phyloP scores from a whole-genome alignment of 768 basidiomycete genomes.

The Termitomyces sp. region DNA sequence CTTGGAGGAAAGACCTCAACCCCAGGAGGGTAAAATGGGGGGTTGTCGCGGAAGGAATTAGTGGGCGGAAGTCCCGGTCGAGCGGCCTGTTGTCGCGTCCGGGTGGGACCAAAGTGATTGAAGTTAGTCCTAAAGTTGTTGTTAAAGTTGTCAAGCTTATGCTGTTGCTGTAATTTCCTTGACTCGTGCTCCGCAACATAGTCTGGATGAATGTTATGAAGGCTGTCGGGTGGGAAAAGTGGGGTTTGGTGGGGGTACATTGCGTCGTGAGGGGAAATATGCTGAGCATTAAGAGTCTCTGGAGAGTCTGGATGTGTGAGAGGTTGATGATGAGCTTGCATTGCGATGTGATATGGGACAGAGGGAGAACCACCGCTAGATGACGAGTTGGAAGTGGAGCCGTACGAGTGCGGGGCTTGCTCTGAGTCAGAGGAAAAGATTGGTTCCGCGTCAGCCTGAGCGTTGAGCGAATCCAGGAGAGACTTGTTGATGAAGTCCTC shows the following conservation, averaged over 20 bases:
- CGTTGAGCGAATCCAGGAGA: conserved; percentile 77
- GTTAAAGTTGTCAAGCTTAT: conserved; percentile 32
- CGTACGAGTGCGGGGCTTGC: conserved; percentile 39
- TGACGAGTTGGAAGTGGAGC: conserved; percentile 48
- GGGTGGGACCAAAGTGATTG: conserved; percentile 36
- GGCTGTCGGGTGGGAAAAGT: conserved; percentile 28
- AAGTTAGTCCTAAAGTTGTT: conserved; percentile 24
- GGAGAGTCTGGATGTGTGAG: conserved; percentile 47
- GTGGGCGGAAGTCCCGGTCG: conserved; percentile 28
- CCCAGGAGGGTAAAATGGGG: conserved; percentile 25
- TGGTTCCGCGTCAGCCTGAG: conserved; percentile 78
- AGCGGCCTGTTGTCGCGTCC: conserved; percentile 33
- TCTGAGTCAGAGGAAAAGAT: conserved; percentile 49
- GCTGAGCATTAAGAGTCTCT: conserved; percentile 31
- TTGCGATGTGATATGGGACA: conserved; percentile 47
- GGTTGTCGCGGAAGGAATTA: conserved; percentile 31
- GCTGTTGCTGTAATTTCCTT: conserved; percentile 27
- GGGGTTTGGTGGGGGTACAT: conserved; percentile 31
- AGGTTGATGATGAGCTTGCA: conserved; percentile 38
- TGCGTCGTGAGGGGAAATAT: conserved; percentile 28
- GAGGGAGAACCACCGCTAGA: conserved; percentile 46
- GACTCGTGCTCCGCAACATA: conserved; percentile 33
- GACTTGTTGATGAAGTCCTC: conserved; percentile 88
- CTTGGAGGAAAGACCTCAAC: conserved; percentile 31
- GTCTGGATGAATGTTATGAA: conserved; percentile 33